Base-by-base conservation (phyloP, 306 rosid genomes). In the Cotoneaster glaucophyllus region DNA sequence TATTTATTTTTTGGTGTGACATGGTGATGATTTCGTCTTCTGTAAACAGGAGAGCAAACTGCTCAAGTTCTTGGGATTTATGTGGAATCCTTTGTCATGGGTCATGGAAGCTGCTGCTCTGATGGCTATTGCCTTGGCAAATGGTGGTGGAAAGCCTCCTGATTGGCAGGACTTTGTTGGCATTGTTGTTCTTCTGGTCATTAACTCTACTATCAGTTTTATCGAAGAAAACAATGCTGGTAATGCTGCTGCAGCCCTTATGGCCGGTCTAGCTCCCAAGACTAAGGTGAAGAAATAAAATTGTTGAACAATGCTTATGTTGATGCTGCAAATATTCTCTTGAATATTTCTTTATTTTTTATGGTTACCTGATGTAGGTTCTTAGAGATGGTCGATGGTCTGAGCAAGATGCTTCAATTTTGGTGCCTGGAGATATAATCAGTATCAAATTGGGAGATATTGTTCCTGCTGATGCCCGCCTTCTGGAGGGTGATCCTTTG, bases 21-120 rank as follows among this genome's bases (percentile, higher is more conserved):
- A 43, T n/a, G 28, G 21, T 59, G 50, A 75, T n/a, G 69, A 57
- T 71, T 63, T 64, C 8, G 7, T 79, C 79, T 70, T 76, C 54
- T 41, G 58, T 73, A 57, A 86, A 77, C 88, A 93, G 93, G 99
- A 96, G 71, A 92, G 96, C 97, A 96, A 96, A 44, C 0, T 96
- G 70, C 83, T 96, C 81, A 96, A 96, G 82, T 96, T 96, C 77
- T 67, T 96, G 86, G 99, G 99, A 10, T 96, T 96, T 83, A 96
- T 96, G 99, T 96, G 99, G 99, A 96, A 96, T 74, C 99, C 99
- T 8, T 80, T 96, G 19, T 96, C 99, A 6, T 96, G 99, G 99
- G 99, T 96, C 65, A 96, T 96, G 99, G 99, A 96, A 92, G 98
- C 96, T 79, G 99, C 99, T 81, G 99, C 99, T 26, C 19, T 96